Evolutionary conservation across 371 early-diverging fungal genomes (phyloP), one percentile per base, ranked within the genome.

Genomic region (Rhizopus sp.): DNA sequence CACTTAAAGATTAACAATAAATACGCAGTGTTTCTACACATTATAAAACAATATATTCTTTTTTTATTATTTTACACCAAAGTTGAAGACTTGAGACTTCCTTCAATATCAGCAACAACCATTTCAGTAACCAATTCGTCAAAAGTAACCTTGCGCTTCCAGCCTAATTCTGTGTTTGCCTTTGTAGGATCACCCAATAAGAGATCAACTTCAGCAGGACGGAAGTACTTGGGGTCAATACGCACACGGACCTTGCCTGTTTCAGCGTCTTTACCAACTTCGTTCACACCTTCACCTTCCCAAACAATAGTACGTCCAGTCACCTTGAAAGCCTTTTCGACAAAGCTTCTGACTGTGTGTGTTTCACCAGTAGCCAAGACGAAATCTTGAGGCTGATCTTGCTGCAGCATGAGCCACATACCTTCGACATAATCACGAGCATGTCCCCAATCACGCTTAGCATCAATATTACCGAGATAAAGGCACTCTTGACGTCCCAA

Each of bases 361-460:
- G 88, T 90, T 75, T 92, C 92, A 50, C 90, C 91, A 6, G 93
- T 91, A 9, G 93, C 90, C 58, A 93, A 71, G 10, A 93, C 92
- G 69, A 82, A 93, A 69, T 93, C 93, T 17, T 91, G 86, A 10
- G 91, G 87, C 9, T 64, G 41, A 10, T 90, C 87, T 67, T 91
- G 90, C 68, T 91, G 93, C 8, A 93, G 77, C 90, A 93, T 93
- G 53, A 85, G 73, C 90, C 91, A 91, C 93, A 91, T 93, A 55
- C 92, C 93, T 76, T 89, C 89, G 59, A 91, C 77, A 66, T 93
- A 93, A 65, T 93, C 93, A 49, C 85, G 80, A 16, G 92, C 93
- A 68, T 93, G 92, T 50, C 93, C 93, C 93, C 93, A 93, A 77
- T 91, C 92, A 73, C 93, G 85, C 77, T 85, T 86, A 47, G 93